Evolutionary conservation across 2,329 filamentous ascomycete genomes (phyloP), one percentile per base, ranked within the genome.

Genomic region (Aspergillus piperis): DNA sequence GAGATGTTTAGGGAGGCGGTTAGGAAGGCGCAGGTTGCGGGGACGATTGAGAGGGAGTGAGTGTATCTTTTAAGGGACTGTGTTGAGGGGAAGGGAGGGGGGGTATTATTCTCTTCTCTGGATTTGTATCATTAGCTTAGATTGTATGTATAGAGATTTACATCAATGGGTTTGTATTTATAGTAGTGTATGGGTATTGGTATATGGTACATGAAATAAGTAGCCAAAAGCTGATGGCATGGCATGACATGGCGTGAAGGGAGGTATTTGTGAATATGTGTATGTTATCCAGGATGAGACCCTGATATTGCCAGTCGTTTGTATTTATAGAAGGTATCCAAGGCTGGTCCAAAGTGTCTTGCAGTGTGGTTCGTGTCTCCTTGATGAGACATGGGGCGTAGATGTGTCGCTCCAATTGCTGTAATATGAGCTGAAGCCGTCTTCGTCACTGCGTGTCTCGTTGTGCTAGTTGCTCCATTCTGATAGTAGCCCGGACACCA

Each of bases 1-100:
- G 87, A 90, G 61, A 78, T 99, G 79, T 99, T 99, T 62, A 62
- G 62, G 15, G 68, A 75, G 55, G 72, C 74, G 30, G 58, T 77
- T 49, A 58, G 66, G 17, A 72, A 70, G 55, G 72, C 70, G 3
- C 65, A 71, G 53, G 30, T 39, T 32, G 63, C 62, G n/a, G 70
- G 68, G 2, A 19, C 61, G 2, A 36, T 54, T 19, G 11, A 25
- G 19, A n/a, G 13, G 5, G 49, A 30, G 52, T 44, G 19, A 19
- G 17, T 36, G 32, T 25, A n/a, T n/a, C 3, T 11, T 13, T n/a
- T 10, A 3, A 2, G 10, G 2, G 50, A 3, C 17, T 38, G 50
- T 39, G n/a, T 39, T 10, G 11, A 8, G 11, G 44, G 25, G 11
- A 8, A 6, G 44, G 25, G 25, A 8, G 25, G n/a, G n/a, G 44